phyloP scores from a whole-genome alignment of 73 alveolate species.

The Symbiodinium natans region DNA sequence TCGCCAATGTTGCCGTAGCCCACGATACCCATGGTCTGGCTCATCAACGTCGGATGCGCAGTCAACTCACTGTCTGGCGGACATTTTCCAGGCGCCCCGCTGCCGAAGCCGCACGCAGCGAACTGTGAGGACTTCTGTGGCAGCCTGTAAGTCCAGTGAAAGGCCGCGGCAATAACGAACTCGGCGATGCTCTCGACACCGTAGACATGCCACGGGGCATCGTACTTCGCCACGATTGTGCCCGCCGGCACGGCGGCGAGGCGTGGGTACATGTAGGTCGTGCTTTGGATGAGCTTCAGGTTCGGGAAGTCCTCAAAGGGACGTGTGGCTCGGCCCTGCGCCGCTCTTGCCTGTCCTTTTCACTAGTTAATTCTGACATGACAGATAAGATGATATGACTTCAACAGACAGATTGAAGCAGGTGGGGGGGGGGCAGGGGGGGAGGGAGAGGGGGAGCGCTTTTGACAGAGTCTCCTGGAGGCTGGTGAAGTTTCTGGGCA shows the following conservation, averaged over 20 bases:
- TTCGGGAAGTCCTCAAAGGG: constrained; percentile 23
- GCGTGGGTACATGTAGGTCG: constrained; percentile 46
- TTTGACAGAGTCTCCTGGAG: too few relatives aligned
- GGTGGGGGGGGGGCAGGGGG: too few relatives aligned
- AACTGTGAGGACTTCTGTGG: background rate
- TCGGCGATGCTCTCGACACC: constrained; percentile 69
- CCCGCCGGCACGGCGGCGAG: constrained; percentile 28
- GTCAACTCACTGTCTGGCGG: constrained; percentile 45
- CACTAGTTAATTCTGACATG: too few relatives aligned
- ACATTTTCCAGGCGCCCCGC: constrained; percentile 41
- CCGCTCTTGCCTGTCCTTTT: too few relatives aligned
- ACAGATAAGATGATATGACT: too few relatives aligned
- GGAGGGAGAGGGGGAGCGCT: too few relatives aligned
- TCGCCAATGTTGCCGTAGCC: constrained; percentile 55
- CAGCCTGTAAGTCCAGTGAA: constrained; percentile 52
- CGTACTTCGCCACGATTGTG: constrained; percentile 41
- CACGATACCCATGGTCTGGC: constrained; percentile 54
- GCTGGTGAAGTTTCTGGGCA: constrained; percentile 45
- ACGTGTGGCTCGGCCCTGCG: too few relatives aligned
- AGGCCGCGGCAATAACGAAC: constrained; percentile 68
- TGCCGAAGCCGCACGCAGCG: constrained; percentile 54
- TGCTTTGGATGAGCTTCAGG: constrained; percentile 43
- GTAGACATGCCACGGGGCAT: constrained; percentile 22
- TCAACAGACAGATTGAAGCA: too few relatives aligned
- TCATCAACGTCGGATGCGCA: constrained; percentile 67